Base-by-base conservation (phyloP, 1,284 basidiomycete species). In the Cerrena zonata region DNA sequence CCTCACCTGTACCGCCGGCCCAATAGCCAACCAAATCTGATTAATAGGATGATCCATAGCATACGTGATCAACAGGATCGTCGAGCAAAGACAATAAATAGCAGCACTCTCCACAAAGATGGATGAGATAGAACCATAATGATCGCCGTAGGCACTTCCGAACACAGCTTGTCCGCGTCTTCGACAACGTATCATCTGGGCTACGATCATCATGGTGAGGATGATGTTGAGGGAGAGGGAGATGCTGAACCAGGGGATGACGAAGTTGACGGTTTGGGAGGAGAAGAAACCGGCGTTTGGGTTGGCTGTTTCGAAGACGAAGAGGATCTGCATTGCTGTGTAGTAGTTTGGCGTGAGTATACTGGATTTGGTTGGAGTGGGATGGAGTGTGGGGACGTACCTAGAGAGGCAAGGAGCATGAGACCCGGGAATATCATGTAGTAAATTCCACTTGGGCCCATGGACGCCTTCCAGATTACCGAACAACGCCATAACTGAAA, bases 171-270 rank as follows among this genome's bases (percentile, higher is more conserved):
- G 50, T 26, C 71, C 26, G 2, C 54, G 56, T 4, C 57, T 39
- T 37, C 70, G 67, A 53, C 66, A 61, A 45, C 59, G 59, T 24
- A 68, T 58, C 5, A 75, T 59, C 3, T 70, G 69, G 3, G 47
- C 52, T 7, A 69, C 66, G 30, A 75, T 71, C 21, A 72, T 54
- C 26, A 67, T 36, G 2, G 72, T 74, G 34, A 69, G 46, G 18
- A 72, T 34, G 36, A 73, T 58, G 57, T 69, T 75, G 50, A 74
- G 59, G 13, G 66, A 41, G 24, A 49, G 23, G 3, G 47, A 42
- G n/a, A 49, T 13, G 13, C 36, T n/a, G 18, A 34, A 42, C 36
- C 39, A 49, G 18, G 47, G 47, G 21, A 49, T 21, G 18, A 12
- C 47, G 26, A 49, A 49, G 22, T 26, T 42, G 47, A 42, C 37